Conservation (phyloP, 1,284 basidiomycete species). For the Trichosporon sp. region DNA sequence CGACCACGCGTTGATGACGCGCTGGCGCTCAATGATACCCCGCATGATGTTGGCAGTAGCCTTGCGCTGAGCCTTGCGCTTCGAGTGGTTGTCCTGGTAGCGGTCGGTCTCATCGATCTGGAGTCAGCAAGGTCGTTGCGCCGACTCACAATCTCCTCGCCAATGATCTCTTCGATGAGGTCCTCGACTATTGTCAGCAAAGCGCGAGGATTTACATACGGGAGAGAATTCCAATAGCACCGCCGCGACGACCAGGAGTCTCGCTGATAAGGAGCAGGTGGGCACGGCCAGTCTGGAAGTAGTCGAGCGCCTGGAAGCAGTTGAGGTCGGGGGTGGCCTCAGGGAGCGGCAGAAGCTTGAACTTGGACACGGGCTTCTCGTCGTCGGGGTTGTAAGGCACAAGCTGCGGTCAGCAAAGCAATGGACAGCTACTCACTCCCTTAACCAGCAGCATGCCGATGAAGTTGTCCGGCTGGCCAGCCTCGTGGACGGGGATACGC, state of each 20-base stretch:
- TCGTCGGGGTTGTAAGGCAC: slow-evolving; percentile 84
- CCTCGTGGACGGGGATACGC: slow-evolving; percentile 83
- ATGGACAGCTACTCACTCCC: slow-evolving; percentile 54
- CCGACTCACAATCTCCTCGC: slow-evolving; percentile 48
- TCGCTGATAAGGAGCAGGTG: slow-evolving; percentile 83
- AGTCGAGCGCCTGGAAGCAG: slow-evolving; percentile 60
- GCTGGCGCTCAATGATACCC: slow-evolving; percentile 51
- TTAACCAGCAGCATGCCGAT: slow-evolving; percentile 83
- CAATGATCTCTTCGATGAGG: slow-evolving; percentile 53
- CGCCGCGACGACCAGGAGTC: slow-evolving; percentile 72
- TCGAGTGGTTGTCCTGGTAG: slow-evolving; percentile 77
- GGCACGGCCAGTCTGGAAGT: slow-evolving; percentile 89
- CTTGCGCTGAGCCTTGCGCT: slow-evolving; percentile 63
- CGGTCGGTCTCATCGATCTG: slow-evolving; percentile 86
- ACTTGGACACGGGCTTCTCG: slow-evolving; percentile 67
- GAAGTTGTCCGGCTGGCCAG: slow-evolving; percentile 69
- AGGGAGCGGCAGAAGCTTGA: slow-evolving; percentile 76
- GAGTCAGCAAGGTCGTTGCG: neutral
- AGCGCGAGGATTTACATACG: slow-evolving; percentile 26
- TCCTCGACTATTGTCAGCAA: slow-evolving; percentile 43
- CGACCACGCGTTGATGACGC: slow-evolving; percentile 41
- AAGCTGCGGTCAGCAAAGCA: slow-evolving; percentile 55
- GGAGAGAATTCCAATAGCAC: slow-evolving; percentile 73
- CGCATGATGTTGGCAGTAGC: slow-evolving; percentile 75
- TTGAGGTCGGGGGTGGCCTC: slow-evolving; percentile 81